Base-by-base conservation (phyloP, 129 eudicot species). In the Kitagawia praeruptora region DNA sequence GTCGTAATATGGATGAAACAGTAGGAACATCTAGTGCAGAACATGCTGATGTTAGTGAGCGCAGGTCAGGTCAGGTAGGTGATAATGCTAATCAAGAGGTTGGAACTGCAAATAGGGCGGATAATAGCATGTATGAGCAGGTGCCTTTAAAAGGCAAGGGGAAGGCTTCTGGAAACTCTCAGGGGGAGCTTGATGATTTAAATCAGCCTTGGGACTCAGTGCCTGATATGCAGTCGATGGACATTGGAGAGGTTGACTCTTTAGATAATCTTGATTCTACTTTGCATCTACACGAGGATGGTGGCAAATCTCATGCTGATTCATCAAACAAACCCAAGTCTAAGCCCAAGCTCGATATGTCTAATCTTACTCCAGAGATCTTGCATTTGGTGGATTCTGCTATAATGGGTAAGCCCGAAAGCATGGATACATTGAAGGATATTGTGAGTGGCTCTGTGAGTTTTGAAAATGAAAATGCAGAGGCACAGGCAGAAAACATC, bases 301-400 rank as follows among this genome's bases (percentile, higher is more conserved):
- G 79, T 64, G 86, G 83, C 77, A 74, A 77, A 75, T 85, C 93
- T 45, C 89, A 88, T n/a, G 40, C 78, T 75, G 85, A 76, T 76
- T 89, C 99, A 80, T 90, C 99, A 6, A 81, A 31, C 81, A 95
- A 87, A 81, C 84, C 85, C 38, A 89, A 81, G 84, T 84, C 91
- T 9, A 73, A 44, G 39, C 47, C 48, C 53, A 94, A 90, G 85
- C 90, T 91, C 78, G 77, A 53, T 10, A 80, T 84, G 89, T 89
- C 97, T 58, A 90, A 89, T 86, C 97, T 90, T 77, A 90, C 97
- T 28, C 99, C 99, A 15, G 99, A 95, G 89, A 94, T 95, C 70
- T 80, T 95, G 85, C 99, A 95, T 85, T 84, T 95, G 78, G 97
- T 95, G 77, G 99, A 95, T 85, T 95, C 99, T 84, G 97, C 97